phyloP scores from a whole-genome alignment of 2,329 filamentous ascomycete species.

The Pseudomassariella vexata region DNA sequence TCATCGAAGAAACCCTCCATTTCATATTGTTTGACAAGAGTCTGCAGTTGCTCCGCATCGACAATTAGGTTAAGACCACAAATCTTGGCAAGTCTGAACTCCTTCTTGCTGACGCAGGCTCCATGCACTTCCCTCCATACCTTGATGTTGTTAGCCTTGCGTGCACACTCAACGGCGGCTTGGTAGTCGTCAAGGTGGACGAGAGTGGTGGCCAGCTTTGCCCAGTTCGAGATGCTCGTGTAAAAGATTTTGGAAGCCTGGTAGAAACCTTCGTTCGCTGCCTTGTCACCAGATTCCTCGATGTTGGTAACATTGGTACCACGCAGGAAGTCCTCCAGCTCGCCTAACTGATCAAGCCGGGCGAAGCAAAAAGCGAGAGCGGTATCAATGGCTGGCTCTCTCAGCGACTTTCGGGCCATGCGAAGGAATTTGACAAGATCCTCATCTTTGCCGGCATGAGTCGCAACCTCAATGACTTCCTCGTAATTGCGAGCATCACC shows the following conservation, averaged over 20 bases:
- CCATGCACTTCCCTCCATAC: slow-evolving; percentile 99
- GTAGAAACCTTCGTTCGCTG: slow-evolving; percentile 88
- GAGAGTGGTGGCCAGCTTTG: slow-evolving; percentile 93
- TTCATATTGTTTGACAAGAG: slow-evolving; percentile 95
- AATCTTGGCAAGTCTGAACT: slow-evolving; percentile 97
- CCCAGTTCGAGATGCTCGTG: slow-evolving; percentile 98
- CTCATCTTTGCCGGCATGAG: slow-evolving; percentile 93
- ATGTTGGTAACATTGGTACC: slow-evolving; percentile 92
- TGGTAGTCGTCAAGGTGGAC: slow-evolving; percentile 98
- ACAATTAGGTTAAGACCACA: slow-evolving; percentile 97
- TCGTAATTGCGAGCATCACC: slow-evolving; percentile 87
- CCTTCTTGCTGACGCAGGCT: slow-evolving; percentile 94
- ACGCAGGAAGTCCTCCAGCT: slow-evolving; percentile 94
- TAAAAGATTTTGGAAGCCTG: slow-evolving; percentile 99
- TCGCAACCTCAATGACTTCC: slow-evolving; percentile 94
- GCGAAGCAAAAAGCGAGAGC: slow-evolving; percentile 91
- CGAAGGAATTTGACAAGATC: slow-evolving; percentile 93
- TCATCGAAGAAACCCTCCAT: slow-evolving; percentile 97
- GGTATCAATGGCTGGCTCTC: slow-evolving; percentile 90
- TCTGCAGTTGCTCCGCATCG: slow-evolving; percentile 89
- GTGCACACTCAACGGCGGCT: slow-evolving; percentile 91
- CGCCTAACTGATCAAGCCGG: slow-evolving; percentile 81
- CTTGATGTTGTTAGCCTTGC: slow-evolving; percentile 98
- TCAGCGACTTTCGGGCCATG: slow-evolving; percentile 95
- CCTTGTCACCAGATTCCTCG: slow-evolving; percentile 96